Percentiles rank a stretch among this genome's conserved stretches.
Evolutionary conservation across 2,329 filamentous ascomycete genomes (phyloP).

Genomic region (Tolypocladium tropicale): DNA sequence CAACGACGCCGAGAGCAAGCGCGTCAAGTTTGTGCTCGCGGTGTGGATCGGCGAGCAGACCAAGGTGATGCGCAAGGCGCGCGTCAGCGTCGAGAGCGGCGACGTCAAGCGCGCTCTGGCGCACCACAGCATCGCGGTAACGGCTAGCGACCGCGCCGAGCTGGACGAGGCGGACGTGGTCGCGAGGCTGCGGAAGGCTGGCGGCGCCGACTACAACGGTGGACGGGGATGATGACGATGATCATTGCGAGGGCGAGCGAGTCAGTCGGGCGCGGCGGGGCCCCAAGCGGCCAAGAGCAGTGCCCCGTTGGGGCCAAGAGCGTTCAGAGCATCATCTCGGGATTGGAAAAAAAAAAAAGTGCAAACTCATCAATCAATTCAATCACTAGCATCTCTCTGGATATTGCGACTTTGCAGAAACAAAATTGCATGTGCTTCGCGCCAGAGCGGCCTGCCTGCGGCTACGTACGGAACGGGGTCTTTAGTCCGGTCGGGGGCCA

Average conservation of each 20-base stretch:
- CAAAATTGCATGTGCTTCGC: not conserved
- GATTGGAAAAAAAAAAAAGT: no score
- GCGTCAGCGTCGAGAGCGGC: slow-evolving; percentile 57
- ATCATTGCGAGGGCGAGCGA: not conserved
- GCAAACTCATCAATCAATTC: no score
- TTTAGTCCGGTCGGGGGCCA: not conserved
- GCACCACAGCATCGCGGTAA: slow-evolving; percentile 57
- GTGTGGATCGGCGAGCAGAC: slow-evolving; percentile 58
- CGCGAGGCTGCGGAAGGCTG: slow-evolving; percentile 49
- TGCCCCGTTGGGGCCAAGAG: no score
- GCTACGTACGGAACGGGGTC: not conserved
- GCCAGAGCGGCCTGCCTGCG: not conserved
- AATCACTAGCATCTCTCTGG: no score
- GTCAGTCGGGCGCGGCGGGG: not conserved
- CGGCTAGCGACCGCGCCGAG: slow-evolving; percentile 49
- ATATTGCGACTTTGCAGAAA: not conserved
- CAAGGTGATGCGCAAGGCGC: slow-evolving; percentile 59
- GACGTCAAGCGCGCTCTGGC: slow-evolving; percentile 52
- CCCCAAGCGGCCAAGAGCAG: no score
- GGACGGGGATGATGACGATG: slow-evolving; percentile 41
- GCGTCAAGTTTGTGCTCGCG: slow-evolving; percentile 58
- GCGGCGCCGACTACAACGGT: slow-evolving; percentile 63
- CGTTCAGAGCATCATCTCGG: no score
- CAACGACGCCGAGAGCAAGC: slow-evolving; percentile 58
- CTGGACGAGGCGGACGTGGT: slow-evolving; percentile 53